These are phyloP conservation scores for Didymella keratinophila DNA, from an alignment of 2,329 filamentous ascomycete genomes.

Conservation along the genomic window DNA sequence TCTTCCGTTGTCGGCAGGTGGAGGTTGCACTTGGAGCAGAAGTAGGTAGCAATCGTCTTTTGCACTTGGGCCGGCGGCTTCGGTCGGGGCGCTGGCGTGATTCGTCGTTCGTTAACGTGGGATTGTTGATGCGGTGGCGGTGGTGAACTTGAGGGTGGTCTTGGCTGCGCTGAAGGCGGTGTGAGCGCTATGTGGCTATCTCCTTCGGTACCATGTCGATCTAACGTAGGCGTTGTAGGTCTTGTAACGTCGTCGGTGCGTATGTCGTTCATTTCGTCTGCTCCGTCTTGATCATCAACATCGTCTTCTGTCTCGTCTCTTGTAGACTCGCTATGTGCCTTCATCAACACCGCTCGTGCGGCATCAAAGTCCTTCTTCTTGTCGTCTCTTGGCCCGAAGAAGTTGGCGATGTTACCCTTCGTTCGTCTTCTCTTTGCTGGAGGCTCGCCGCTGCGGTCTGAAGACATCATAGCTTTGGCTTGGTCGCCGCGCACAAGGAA, in stretches of 20 bases:
- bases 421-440: conserved; percentile 42
- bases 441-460: conserved; percentile 31
- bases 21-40: conserved; percentile 72
- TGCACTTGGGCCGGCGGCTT: conserved; percentile 27
- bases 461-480: conserved; percentile 57
- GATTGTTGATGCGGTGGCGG: conserved; percentile 11
- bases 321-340: conserved; percentile 39
- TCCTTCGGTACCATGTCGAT: conserved; percentile 17
- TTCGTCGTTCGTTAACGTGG: not conserved
- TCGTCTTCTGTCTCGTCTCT: conserved; percentile 36
- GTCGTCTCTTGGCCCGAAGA: conserved; percentile 44
- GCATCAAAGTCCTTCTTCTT: conserved; percentile 46
- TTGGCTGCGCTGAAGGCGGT: conserved; percentile 47
- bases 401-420: conserved; percentile 49
- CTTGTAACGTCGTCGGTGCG: conserved; percentile 24
- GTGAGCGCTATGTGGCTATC: conserved; percentile 26
- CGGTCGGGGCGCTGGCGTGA: conserved; percentile 2
- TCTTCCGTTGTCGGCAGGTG: conserved; percentile 65
- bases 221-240: conserved; percentile 25
- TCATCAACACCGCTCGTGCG: conserved; percentile 40
- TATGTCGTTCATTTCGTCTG: conserved; percentile 22
- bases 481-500: conserved; percentile 78
- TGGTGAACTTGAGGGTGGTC: conserved; percentile 8
- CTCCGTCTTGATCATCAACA: conserved; percentile 29
- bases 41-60: conserved; percentile 48